Base-by-base conservation (phyloP, 768 basidiomycete genomes). In the Leccinellum albellum region DNA sequence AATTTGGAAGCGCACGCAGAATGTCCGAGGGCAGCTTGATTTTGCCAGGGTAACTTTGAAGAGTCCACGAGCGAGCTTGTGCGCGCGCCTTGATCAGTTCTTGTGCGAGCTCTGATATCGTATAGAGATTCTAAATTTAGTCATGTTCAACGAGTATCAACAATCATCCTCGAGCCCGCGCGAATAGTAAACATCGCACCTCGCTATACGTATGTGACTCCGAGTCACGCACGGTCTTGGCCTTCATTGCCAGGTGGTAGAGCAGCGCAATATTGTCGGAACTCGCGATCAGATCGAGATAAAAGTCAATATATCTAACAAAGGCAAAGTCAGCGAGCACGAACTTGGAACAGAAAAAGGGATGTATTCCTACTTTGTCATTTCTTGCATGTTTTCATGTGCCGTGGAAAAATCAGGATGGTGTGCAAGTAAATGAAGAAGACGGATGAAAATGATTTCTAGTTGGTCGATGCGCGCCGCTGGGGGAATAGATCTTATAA, bases 401-500 rank as follows among this genome's bases (percentile, higher is more conserved):
- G 79, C 78, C 45, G 77, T 79, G 20, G 78, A 80, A 64, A 94
- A 95, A 72, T 99, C 97, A 4, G 96, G 96, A 69, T 99, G 97
- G 67, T 97, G 95, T 0, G 94, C 92, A 5, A 98, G 78, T 1
- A 94, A 72, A 66, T 94, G 90, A 10, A 98, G 78, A 4, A 98
- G 74, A 13, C 96, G 87, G 44, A 95, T 82, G 63, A 98, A 90
- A 2, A 88, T 83, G 54, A 88, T 74, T 69, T 98, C 96, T 54
- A 95, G 80, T 51, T 83, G 73, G n/a, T 85, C 79, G 15, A 91
- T 74, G 45, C 81, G 79, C 28, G 82, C 64, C 14, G 75, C 88
- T 85, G 66, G 59, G 17, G 76, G 66, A 65, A 84, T 67, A 55
- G 75, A 79, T 53, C 71, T 76, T 51, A 81, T 73, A n/a, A 79